Conservation (phyloP, 2,329 filamentous ascomycete genomes). For the Colletotrichum salicis region DNA sequence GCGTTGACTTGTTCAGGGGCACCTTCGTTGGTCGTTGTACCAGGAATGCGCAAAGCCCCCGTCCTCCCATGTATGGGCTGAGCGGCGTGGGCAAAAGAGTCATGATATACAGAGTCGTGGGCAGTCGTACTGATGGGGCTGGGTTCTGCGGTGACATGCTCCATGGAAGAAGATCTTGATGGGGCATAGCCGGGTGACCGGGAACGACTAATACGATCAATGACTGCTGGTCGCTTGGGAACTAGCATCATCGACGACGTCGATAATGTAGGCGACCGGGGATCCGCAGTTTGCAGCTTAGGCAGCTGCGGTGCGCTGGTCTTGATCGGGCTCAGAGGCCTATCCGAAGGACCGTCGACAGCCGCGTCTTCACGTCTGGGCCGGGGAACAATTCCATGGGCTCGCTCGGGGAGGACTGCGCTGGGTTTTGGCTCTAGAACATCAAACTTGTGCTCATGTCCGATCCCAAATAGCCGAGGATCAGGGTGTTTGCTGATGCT, state of each 20-base stretch:
- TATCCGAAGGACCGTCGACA: conserved; percentile 57
- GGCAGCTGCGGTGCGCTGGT: conserved; percentile 45
- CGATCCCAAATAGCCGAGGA: conserved; percentile 47
- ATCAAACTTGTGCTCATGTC: conserved; percentile 53
- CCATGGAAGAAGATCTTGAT: conserved; percentile 69
- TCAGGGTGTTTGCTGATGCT: conserved; percentile 56
- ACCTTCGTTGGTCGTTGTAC: conserved; percentile 66
- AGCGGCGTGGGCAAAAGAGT: conserved; percentile 62
- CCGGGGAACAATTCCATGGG: conserved; percentile 38
- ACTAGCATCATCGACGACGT: conserved; percentile 51
- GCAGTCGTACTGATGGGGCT: conserved; percentile 68
- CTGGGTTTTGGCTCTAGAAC: conserved; percentile 48
- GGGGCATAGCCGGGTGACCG: conserved; percentile 53
- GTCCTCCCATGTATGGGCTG: conserved; percentile 57
- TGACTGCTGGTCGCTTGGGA: conserved; percentile 60
- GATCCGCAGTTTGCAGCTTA: conserved; percentile 46
- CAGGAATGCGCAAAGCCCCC: conserved; percentile 63
- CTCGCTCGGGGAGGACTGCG: conserved; percentile 42
- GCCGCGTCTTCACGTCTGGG: conserved; percentile 56
- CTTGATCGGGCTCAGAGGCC: conserved; percentile 56
- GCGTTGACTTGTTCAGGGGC: conserved; percentile 69
- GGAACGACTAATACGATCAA: conserved; percentile 64
- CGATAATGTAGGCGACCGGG: conserved; percentile 48
- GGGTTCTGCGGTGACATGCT: conserved; percentile 66
- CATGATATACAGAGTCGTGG: conserved; percentile 67